These are phyloP conservation scores for Macadamia integrifolia DNA, from an alignment of 164 flowering plant species.

Conservation along the genomic window DNA sequence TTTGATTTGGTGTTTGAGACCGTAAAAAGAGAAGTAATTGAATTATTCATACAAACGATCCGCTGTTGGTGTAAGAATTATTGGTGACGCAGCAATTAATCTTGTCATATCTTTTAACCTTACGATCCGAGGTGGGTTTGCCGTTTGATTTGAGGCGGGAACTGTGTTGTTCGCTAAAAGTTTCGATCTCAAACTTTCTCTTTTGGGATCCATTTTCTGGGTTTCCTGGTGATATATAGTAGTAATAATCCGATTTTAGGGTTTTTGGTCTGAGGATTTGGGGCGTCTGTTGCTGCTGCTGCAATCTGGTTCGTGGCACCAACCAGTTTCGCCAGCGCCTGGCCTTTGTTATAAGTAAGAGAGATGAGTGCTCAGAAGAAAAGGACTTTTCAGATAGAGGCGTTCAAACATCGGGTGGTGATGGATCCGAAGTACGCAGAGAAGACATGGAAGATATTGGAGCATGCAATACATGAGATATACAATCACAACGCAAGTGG, in stretches of 20 bases:
- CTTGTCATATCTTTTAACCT: not conserved
- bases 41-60: not conserved
- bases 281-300: too few relatives aligned
- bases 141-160: too few relatives aligned
- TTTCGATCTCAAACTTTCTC: too few relatives aligned
- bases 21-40: not conserved
- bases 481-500: constrained; percentile 95
- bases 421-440: constrained; percentile 95
- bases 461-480: constrained; percentile 94
- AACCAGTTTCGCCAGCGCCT: not conserved
- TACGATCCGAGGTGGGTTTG: too few relatives aligned
- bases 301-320: not conserved
- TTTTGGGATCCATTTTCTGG: not conserved
- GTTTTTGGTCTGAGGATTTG: not conserved
- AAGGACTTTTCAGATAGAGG: constrained; percentile 88
- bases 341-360: not conserved
- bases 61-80: not conserved
- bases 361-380: constrained; percentile 70
- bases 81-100: not conserved
- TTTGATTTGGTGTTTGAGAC: too few relatives aligned
- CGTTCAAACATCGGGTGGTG: constrained; percentile 80
- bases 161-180: too few relatives aligned
- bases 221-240: not conserved
- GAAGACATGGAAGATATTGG: constrained; percentile 88
- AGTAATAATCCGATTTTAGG: not conserved